Base-by-base conservation (phyloP, 2,329 filamentous ascomycete species). In the Pseudogymnoascus sp. region DNA sequence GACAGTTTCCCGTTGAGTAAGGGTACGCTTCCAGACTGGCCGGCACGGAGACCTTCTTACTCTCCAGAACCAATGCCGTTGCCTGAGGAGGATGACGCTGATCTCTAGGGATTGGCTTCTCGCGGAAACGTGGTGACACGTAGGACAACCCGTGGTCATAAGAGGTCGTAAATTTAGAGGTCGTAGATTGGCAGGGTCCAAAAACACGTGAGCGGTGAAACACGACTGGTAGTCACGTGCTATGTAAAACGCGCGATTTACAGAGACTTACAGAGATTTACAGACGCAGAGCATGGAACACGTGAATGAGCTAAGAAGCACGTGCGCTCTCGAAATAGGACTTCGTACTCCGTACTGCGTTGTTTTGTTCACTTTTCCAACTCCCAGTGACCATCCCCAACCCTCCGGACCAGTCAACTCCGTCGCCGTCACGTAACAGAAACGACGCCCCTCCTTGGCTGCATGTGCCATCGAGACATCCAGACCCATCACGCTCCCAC, bases 301-400 rank as follows among this genome's bases (percentile, higher is more conserved):
- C 25, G 45, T 52, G 45, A 52, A 52, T 25, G 2, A 3, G 3
- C 6, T 25, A 4, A 5, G 23, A 45, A 9, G 41, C 22, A 52
- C 45, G 45, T 52, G 23, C 25, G 25, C 5, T 8, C 45, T 52
- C 14, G 19, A 52, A 52, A 52, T 52, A 52, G 45, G 45, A 8
- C 25, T 9, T 52, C 5, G 25, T 12, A 9, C 23, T 28, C 22
- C 45, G n/a, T 62, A 49, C 41, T 64, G 30, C 30, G 7, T 30
- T 30, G 28, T 33, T 33, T 33, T 33, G 30, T 9, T 8, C 30
- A 19, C 30, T 33, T 33, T 33, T 33, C 30, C 62, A 60, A 42
- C 36, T 66, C 62, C 38, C 68, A 67, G 67, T 67, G 67, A 67
- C 63, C 59, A 61, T 39, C 59, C 58, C 61, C 62, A 59, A 55